These are phyloP conservation scores for Symbiodinium natans DNA, from an alignment of 73 alveolate species.

Conservation along the genomic window DNA sequence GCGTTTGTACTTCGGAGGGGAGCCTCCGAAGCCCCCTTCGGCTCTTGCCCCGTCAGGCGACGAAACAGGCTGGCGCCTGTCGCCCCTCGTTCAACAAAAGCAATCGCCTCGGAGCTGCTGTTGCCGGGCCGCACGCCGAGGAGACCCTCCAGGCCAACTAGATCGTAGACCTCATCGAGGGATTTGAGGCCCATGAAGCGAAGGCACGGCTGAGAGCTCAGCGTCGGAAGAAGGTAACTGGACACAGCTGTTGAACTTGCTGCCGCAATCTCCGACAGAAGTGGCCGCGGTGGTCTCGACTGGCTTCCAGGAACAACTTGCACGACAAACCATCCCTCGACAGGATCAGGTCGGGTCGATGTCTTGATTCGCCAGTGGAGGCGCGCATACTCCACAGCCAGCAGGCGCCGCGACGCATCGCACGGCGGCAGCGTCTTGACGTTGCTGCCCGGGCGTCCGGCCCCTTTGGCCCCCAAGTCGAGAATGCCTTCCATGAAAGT, in stretches of 20 bases:
- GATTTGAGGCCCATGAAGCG: constrained; percentile 56
- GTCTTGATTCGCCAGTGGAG: constrained; percentile 92
- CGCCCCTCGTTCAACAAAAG: constrained; percentile 64
- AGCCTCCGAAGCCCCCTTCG: background rate
- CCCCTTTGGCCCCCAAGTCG: background rate
- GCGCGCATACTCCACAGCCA: constrained; percentile 78
- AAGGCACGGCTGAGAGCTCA: constrained; percentile 76
- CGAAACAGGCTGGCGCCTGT: constrained; percentile 34
- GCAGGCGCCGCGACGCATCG: constrained; percentile 77
- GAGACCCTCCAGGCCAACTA: constrained; percentile 40
- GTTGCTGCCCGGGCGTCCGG: no score
- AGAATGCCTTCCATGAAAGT: background rate
- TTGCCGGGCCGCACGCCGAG: constrained; percentile 68
- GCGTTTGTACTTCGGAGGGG: constrained; percentile 50
- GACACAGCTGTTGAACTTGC: background rate
- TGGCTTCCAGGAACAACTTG: constrained; percentile 20
- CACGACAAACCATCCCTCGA: background rate
- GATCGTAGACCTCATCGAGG: constrained; percentile 72
- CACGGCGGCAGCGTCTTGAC: constrained; percentile 45
- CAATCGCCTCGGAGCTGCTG: constrained; percentile 19
- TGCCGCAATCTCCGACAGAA: constrained; percentile 42
- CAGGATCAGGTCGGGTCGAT: constrained; percentile 25
- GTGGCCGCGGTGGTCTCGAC: constrained; percentile 77
- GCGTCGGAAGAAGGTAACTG: background rate
- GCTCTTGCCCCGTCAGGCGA: constrained; percentile 67